A percentile compares a stretch with the other conserved stretches of the same genome.
Conservation (phyloP, 1,139 yeast species). For the Spathaspora sp. region DNA sequence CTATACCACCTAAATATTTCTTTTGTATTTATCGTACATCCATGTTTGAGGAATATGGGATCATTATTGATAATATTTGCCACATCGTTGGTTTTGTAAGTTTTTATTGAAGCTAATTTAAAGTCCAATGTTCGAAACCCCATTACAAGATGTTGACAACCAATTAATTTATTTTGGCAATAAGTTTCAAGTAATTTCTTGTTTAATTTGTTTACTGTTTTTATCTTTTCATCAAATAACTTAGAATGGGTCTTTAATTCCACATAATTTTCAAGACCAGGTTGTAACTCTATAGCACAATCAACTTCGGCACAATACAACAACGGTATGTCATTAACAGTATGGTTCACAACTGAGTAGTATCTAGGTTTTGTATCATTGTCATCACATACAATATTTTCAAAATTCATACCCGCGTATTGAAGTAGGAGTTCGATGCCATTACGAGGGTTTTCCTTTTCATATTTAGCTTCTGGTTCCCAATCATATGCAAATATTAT, state of each 20-base stretch:
- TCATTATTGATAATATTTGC: conserved; percentile 12
- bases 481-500: conserved; percentile 23
- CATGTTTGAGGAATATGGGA: conserved; percentile 16
- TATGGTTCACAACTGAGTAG: conserved; percentile 19
- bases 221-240: conserved; percentile 9
- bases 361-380: conserved; percentile 10
- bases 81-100: conserved; percentile 17
- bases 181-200: conserved; percentile 19
- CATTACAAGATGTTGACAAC: conserved; percentile 17
- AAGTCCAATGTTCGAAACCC: conserved; percentile 22
- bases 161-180: conserved; percentile 24
- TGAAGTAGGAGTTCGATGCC: conserved; percentile 13
- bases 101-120: conserved; percentile 19
- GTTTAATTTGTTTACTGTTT: conserved; percentile 13
- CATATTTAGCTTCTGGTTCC: conserved; percentile 11
- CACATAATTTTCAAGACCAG: conserved; percentile 18
- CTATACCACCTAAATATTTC: conserved; percentile 20
- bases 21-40: conserved; percentile 15
- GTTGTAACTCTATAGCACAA: conserved; percentile 12
- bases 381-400: conserved; percentile 18
- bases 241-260: conserved; percentile 25
- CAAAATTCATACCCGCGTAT: conserved; percentile 26
- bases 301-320: conserved; percentile 27
- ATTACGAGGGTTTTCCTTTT: conserved; percentile 3
- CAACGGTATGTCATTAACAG: conserved; percentile 14